Evolutionary conservation across 768 basidiomycete species (phyloP).

Genomic region (Serendipita vermifera): DNA sequence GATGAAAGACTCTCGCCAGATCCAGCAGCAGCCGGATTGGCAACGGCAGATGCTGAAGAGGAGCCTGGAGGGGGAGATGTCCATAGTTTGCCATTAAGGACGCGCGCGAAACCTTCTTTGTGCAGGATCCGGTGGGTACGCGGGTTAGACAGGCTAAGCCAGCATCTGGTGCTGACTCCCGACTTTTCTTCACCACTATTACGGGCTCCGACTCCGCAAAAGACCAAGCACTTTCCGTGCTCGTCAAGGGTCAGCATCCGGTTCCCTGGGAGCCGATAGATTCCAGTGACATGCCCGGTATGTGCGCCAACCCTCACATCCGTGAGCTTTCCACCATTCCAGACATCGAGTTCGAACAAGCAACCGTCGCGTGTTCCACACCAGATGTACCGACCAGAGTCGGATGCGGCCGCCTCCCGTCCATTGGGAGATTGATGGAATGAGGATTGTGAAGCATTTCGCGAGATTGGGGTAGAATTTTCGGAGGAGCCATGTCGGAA

Average conservation of each 20-base stretch:
- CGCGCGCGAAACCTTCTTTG: slow-evolving; percentile 64
- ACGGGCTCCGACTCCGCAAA: slow-evolving; percentile 21
- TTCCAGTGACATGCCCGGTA: slow-evolving; percentile 48
- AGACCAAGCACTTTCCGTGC: slow-evolving; percentile 67
- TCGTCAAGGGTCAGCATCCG: slow-evolving; percentile 79
- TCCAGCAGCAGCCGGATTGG: background rate
- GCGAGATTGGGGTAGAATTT: slow-evolving; percentile 15
- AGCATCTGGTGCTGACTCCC: slow-evolving; percentile 21
- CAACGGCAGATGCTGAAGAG: background rate
- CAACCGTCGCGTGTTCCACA: slow-evolving; percentile 84
- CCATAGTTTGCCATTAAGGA: slow-evolving; percentile 73
- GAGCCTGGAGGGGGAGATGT: slow-evolving; percentile 32
- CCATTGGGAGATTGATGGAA: background rate
- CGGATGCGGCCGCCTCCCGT: slow-evolving; percentile 16
- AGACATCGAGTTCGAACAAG: slow-evolving; percentile 67
- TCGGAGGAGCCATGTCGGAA: slow-evolving; percentile 42
- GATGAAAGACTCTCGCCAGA: slow-evolving; percentile 4
- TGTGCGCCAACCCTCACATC: slow-evolving; percentile 53
- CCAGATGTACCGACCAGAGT: slow-evolving; percentile 62
- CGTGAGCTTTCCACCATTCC: slow-evolving; percentile 37
- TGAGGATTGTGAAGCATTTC: background rate
- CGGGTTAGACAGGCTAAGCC: slow-evolving; percentile 29
- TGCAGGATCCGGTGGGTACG: slow-evolving; percentile 60
- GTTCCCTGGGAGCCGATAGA: slow-evolving; percentile 50
- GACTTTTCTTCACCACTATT: background rate